Percentiles rank a stretch among this genome's conserved stretches.
Evolutionary conservation across 2,329 filamentous ascomycete species (phyloP).

Genomic region (Aspergillus sp.): DNA sequence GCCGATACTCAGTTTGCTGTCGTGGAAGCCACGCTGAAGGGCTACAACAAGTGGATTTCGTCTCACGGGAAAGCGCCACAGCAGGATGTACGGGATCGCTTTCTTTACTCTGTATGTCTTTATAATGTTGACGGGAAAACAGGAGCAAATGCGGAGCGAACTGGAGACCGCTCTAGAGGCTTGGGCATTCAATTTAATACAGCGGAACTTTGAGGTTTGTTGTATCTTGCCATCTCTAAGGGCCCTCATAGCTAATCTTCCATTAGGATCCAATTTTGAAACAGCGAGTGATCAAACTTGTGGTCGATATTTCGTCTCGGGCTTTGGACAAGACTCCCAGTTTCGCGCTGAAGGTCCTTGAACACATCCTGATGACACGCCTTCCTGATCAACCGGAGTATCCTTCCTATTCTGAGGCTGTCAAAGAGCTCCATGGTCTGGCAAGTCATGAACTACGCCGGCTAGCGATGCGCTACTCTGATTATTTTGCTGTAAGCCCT

Average conservation of each 20-base stretch:
- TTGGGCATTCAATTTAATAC: conserved; percentile 36
- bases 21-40: conserved; percentile 79
- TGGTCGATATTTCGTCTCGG: conserved; percentile 75
- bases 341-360: conserved; percentile 82
- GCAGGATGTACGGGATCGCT: conserved; percentile 32
- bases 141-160: conserved; percentile 31
- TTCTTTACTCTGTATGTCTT: background rate
- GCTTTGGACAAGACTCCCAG: conserved; percentile 66
- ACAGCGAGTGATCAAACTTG: conserved; percentile 70
- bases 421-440: conserved; percentile 78
- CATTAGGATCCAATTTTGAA: conserved; percentile 67
- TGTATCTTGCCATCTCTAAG: background rate
- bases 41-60: conserved; percentile 72
- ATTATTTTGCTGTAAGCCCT: conserved; percentile 64
- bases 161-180: conserved; percentile 33
- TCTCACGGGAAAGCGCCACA: conserved; percentile 45
- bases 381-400: conserved; percentile 64
- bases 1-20: conserved; percentile 86
- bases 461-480: conserved; percentile 80
- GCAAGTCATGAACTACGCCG: conserved; percentile 82
- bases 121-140: background rate
- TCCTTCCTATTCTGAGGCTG: conserved; percentile 71
- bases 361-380: conserved; percentile 81
- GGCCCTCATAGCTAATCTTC: background rate
- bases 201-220: conserved; percentile 32